Evolutionary conservation across 2,329 filamentous ascomycete genomes (phyloP), one percentile per base, ranked within the genome.

Genomic region (Coccinonectria pachysandricola): DNA sequence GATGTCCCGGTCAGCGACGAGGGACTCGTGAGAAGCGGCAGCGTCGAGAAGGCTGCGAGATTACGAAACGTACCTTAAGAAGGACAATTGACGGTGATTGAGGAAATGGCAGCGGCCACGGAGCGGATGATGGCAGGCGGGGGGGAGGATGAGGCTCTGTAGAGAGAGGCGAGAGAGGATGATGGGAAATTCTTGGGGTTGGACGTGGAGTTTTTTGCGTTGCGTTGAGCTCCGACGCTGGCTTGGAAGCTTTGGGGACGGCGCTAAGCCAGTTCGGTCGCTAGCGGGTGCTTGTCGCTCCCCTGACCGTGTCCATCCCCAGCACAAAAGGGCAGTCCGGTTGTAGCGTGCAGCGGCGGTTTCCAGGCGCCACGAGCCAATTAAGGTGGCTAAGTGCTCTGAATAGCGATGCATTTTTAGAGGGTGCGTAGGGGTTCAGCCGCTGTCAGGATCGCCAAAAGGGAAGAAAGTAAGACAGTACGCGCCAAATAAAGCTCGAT

Each of bases 201-300:
- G 45, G 44, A 46, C 36, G 42, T 43, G 48, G 46, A 50, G 49
- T 54, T 57, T 57, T 57, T 56, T 46, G 37, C 43, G 29, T 45
- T 55, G 47, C 48, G 54, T 57, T 57, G 55, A 57, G 54, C 53
- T 56, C 49, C 47, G 46, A 49, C 40, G 46, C 42, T 43, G 17
- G 17, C 17, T 19, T 7, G 17, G 17, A 32, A 28, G 45, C 39
- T 47, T 46, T 46, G 43, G 44, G 42, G 43, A 11, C 30, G 30
- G 36, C 23, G 32, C 43, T 46, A 46, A 42, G n/a, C 43, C 39
- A 11, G 11, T 35, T 43, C 25, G 15, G 43, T 41, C 15, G 8
- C 11, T 34, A 37, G 31, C 32, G 32, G 17, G 17, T 10, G 17
- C 17, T 7, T 19, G 7, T 19, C 10, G 17, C 17, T 19, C 17